These are phyloP conservation scores for Globisporangium spiculum DNA, from an alignment of 352 stramenopile species.

Conservation along the genomic window DNA sequence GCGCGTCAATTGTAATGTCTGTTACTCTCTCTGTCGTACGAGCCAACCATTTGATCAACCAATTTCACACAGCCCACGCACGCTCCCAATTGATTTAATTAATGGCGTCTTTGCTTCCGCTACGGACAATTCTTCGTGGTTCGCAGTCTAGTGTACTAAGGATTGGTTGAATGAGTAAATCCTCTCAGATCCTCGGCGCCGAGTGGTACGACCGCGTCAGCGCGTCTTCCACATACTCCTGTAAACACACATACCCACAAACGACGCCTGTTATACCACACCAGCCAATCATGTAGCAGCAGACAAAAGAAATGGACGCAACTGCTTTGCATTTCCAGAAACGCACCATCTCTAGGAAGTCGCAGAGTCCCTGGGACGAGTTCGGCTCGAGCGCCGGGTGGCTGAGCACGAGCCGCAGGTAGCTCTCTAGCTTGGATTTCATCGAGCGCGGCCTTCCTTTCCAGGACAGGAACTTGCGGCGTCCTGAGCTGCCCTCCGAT, in stretches of 20 bases:
- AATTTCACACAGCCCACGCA: background rate
- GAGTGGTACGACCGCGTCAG: constrained; percentile 46
- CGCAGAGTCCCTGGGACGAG: constrained; percentile 55
- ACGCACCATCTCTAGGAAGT: constrained; percentile 72
- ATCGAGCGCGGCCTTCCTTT: constrained; percentile 51
- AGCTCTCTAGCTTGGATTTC: constrained; percentile 66
- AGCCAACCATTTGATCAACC: background rate
- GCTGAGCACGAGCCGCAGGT: constrained; percentile 50
- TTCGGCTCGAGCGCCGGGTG: constrained; percentile 50
- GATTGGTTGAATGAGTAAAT: background rate
- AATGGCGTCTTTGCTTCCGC: background rate
- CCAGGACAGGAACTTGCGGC: constrained; percentile 55
- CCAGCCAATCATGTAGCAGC: background rate
- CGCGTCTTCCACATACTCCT: constrained; percentile 65
- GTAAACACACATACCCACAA: background rate
- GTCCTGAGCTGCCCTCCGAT: background rate
- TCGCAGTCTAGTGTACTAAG: background rate
- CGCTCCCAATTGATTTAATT: background rate
- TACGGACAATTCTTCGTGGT: background rate
- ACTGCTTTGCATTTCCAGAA: background rate
- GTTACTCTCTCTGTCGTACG: background rate
- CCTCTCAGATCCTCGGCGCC: constrained; percentile 22
- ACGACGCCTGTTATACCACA: background rate
- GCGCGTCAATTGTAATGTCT: background rate
- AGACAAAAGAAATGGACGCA: background rate